phyloP scores from a whole-genome alignment of 495 filamentous ascomycete species.

The Aspergillus homomorphus region DNA sequence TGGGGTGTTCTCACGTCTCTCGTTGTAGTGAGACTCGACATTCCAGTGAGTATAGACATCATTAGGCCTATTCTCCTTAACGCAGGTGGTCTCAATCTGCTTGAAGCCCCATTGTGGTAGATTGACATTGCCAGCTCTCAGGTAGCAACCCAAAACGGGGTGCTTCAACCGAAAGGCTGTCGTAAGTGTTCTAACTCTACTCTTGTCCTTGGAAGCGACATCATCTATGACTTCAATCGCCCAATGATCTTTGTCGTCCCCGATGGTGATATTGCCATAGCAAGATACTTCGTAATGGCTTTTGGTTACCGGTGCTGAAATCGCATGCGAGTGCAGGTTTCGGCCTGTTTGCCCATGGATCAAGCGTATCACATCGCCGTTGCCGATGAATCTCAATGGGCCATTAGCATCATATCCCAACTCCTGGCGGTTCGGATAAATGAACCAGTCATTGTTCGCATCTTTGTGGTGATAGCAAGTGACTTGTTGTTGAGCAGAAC shows the following conservation, averaged over 20 bases:
- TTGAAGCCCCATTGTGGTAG: constrained; percentile 99
- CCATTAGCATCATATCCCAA: constrained; percentile 68
- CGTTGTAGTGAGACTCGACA: constrained; percentile 91
- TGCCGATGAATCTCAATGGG: constrained; percentile 67
- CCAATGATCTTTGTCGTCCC: constrained; percentile 99
- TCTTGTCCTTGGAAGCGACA: constrained; percentile 79
- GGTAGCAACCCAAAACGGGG: constrained; percentile 80
- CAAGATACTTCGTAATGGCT: constrained; percentile 87
- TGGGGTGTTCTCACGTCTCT: constrained; percentile 69
- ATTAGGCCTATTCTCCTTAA: constrained; percentile 85
- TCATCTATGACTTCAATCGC: constrained; percentile 87
- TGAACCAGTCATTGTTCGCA: constrained; percentile 99
- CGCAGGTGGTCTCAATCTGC: constrained; percentile 95
- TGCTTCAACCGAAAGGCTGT: constrained; percentile 90
- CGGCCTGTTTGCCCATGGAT: constrained; percentile 95
- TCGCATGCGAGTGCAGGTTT: constrained; percentile 90
- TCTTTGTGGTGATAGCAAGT: constrained; percentile 99
- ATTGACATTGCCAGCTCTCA: constrained; percentile 93
- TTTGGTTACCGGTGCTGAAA: constrained; percentile 86
- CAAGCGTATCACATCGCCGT: constrained; percentile 77
- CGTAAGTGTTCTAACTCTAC: constrained; percentile 85
- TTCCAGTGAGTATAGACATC: constrained; percentile 99
- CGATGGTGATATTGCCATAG: constrained; percentile 95
- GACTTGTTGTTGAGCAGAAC: constrained; percentile 90
- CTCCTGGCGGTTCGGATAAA: constrained; percentile 83